Conservation (phyloP, 106 monocot species). For the Dioscorea zingiberensis region DNA sequence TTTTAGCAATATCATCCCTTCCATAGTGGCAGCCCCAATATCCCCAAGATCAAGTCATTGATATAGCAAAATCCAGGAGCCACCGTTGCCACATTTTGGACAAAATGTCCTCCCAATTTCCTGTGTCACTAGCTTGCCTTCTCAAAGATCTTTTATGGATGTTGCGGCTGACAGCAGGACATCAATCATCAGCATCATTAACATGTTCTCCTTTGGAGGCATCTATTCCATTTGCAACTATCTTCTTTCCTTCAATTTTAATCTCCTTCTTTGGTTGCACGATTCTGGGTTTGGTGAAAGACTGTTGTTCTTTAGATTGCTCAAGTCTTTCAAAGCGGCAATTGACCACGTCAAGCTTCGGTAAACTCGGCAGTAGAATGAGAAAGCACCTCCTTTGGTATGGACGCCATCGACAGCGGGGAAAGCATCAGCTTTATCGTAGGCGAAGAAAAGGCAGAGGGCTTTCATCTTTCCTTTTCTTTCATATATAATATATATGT, state of each 20-base stretch:
- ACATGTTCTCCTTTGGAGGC: constrained; percentile 59
- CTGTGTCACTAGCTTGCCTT: constrained; percentile 76
- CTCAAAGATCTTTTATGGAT: constrained; percentile 72
- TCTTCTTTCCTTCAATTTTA: constrained; percentile 41
- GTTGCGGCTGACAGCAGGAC: constrained; percentile 86
- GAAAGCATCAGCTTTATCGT: no score
- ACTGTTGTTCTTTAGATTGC: constrained; percentile 17
- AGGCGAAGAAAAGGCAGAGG: no score
- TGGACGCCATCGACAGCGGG: no score
- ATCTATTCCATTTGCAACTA: constrained; percentile 50
- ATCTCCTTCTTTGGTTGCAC: constrained; percentile 28
- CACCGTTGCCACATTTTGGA: constrained; percentile 98
- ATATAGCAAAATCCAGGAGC: no score
- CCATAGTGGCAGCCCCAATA: no score
- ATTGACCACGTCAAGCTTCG: no score
- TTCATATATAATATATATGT: no score
- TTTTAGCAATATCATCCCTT: no score
- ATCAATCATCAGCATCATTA: constrained; percentile 68
- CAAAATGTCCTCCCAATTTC: constrained; percentile 95
- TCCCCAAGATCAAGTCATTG: no score
- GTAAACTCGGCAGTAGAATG: no score
- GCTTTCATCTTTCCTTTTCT: no score
- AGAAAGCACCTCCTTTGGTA: no score
- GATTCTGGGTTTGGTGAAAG: constrained; percentile 9
- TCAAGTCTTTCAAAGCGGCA: constrained; percentile 66